phyloP scores from a whole-genome alignment of 306 rosid genomes.

The Alnus glutinosa region DNA sequence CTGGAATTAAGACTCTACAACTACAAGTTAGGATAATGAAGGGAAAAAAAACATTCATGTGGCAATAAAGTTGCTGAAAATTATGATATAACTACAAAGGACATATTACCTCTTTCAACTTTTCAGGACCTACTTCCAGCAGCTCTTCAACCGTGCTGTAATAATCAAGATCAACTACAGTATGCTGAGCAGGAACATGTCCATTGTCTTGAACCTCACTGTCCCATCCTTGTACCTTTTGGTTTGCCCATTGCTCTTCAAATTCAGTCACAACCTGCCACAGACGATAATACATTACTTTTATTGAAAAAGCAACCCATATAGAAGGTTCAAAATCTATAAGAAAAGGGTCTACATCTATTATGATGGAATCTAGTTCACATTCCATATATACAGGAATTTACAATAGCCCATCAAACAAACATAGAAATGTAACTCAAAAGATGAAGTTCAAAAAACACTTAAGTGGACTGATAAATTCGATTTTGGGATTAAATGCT shows the following conservation, averaged over 20 bases:
- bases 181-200: constrained; percentile 44
- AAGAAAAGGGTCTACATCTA: not conserved
- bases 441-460: not conserved
- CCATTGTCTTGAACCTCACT: constrained; percentile 65
- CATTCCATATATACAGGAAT: not conserved
- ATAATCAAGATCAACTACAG: constrained; percentile 84
- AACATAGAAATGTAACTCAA: not conserved
- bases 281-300: constrained; percentile 25
- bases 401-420: not conserved
- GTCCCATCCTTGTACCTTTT: constrained; percentile 74
- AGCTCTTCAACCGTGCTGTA: constrained; percentile 84
- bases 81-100: not conserved
- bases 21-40: not conserved
- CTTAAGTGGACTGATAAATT: not conserved
- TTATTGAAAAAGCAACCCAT: constrained; percentile 6
- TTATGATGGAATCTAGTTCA: not conserved
- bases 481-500: not conserved
- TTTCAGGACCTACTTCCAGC: constrained; percentile 85
- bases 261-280: constrained; percentile 72
- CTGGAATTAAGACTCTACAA: not conserved
- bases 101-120: constrained; percentile 77
- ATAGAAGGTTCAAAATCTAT: not conserved
- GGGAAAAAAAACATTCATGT: not conserved
- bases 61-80: not conserved
- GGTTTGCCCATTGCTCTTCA: constrained; percentile 81